Conservation (phyloP, 2,329 filamentous ascomycete genomes). For the Ophiostoma sp. region DNA sequence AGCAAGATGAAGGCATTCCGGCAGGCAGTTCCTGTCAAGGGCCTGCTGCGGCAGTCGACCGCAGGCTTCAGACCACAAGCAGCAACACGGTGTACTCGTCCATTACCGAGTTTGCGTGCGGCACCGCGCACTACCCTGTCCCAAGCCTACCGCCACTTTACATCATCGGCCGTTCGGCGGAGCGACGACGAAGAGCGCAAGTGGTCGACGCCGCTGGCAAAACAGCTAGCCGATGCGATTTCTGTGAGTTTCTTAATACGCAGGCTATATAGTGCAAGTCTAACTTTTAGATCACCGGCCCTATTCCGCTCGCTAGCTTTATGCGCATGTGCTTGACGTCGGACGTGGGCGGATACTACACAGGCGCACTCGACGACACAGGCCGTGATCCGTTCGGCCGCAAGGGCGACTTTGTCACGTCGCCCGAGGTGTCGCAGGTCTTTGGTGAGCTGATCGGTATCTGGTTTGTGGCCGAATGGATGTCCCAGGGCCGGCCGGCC, state of each 20-base stretch:
- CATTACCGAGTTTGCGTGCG: not conserved
- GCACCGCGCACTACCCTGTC: not conserved
- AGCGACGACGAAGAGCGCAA: conserved; percentile 43
- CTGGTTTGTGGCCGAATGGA: conserved; percentile 96
- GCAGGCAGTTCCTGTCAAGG: conserved; percentile 11
- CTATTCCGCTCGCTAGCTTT: conserved; percentile 84
- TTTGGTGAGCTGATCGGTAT: conserved; percentile 93
- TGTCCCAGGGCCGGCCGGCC: conserved; percentile 72
- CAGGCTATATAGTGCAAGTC: not conserved
- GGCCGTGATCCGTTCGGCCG: conserved; percentile 84
- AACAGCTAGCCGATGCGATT: conserved; percentile 80
- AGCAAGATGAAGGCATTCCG: conserved; percentile 15
- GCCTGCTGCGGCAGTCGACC: conserved; percentile 19
- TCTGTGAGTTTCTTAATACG: conserved; percentile 30
- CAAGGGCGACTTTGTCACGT: conserved; percentile 93
- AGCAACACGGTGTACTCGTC: not conserved
- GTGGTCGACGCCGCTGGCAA: conserved; percentile 91
- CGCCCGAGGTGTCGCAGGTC: conserved; percentile 93
- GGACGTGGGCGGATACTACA: conserved; percentile 90
- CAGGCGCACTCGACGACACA: conserved; percentile 56
- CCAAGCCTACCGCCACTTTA: conserved; percentile 29
- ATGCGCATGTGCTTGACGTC: conserved; percentile 98
- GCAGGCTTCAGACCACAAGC: conserved; percentile 26
- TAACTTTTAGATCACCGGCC: conserved; percentile 61
- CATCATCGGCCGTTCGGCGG: conserved; percentile 30